phyloP scores from a whole-genome alignment of 1,284 basidiomycete genomes.

The Schizophyllum commune region DNA sequence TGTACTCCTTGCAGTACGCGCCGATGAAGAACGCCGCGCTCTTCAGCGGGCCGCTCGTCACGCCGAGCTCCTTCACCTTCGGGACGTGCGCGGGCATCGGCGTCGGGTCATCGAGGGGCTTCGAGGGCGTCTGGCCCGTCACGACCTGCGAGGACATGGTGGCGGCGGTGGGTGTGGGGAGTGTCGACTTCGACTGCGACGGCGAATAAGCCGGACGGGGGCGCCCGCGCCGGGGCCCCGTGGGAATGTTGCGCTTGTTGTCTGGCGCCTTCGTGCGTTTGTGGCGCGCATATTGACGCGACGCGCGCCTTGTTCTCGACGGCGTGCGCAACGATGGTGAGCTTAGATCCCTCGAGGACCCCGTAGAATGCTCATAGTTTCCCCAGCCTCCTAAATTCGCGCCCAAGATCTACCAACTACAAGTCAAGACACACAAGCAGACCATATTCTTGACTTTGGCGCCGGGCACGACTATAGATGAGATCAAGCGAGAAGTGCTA shows the following conservation, averaged over 20 bases:
- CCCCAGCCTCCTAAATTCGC: conserved; percentile 9
- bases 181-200: neutral
- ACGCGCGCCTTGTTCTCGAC: neutral
- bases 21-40: conserved; percentile 97
- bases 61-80: conserved; percentile 86
- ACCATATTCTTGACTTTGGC: conserved; percentile 52
- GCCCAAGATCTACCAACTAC: conserved; percentile 55
- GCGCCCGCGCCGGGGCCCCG: no score
- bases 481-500: conserved; percentile 54
- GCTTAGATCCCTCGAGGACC: neutral
- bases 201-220: neutral
- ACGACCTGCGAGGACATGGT: neutral
- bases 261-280: neutral
- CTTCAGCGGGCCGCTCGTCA: conserved; percentile 91
- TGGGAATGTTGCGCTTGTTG: neutral
- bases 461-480: conserved; percentile 44
- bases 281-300: neutral
- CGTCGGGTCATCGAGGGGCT: neutral
- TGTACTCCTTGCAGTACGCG: conserved; percentile 92
- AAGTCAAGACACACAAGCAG: conserved; percentile 63
- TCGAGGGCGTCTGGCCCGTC: neutral
- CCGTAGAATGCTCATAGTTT: conserved; percentile 13
- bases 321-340: conserved; percentile 1
- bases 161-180: neutral
- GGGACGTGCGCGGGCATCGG: conserved; percentile 41